phyloP scores from a whole-genome alignment of 73 alveolate species.

The Stentor coeruleus region DNA sequence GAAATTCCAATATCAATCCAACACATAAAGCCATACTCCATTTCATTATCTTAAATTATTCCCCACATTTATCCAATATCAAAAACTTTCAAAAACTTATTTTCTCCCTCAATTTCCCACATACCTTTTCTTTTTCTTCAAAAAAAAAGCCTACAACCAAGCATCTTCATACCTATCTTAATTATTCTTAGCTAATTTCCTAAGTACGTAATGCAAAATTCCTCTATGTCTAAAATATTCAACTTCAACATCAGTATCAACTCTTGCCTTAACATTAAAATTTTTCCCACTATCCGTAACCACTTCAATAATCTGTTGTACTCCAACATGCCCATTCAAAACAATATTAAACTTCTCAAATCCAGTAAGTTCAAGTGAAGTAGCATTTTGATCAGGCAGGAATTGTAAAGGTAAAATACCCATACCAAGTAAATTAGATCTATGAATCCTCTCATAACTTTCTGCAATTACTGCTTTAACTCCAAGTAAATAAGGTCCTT shows the following conservation, averaged over 20 bases:
- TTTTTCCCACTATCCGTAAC: constrained; percentile 49
- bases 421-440: constrained; percentile 89
- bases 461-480: constrained; percentile 78
- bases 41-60: too few relatives aligned
- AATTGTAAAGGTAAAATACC: constrained; percentile 87
- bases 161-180: too few relatives aligned
- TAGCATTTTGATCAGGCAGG: constrained; percentile 74
- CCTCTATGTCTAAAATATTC: constrained; percentile 87
- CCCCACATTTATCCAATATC: too few relatives aligned
- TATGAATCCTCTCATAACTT: constrained; percentile 86
- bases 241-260: constrained; percentile 84
- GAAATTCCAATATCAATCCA: too few relatives aligned
- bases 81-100: too few relatives aligned
- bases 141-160: too few relatives aligned
- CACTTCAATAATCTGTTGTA: constrained; percentile 44
- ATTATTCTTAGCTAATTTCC: constrained; percentile 68
- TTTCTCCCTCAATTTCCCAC: too few relatives aligned
- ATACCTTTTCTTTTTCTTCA: too few relatives aligned
- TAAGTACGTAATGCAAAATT: constrained; percentile 76
- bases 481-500: constrained; percentile 65
- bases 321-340: constrained; percentile 49
- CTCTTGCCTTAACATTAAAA: constrained; percentile 56
- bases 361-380: constrained; percentile 69
- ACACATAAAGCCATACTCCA: too few relatives aligned
- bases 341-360: constrained; percentile 55